Conservation (phyloP, 1,284 basidiomycete species). For the Butyriboletus appendiculatus region DNA sequence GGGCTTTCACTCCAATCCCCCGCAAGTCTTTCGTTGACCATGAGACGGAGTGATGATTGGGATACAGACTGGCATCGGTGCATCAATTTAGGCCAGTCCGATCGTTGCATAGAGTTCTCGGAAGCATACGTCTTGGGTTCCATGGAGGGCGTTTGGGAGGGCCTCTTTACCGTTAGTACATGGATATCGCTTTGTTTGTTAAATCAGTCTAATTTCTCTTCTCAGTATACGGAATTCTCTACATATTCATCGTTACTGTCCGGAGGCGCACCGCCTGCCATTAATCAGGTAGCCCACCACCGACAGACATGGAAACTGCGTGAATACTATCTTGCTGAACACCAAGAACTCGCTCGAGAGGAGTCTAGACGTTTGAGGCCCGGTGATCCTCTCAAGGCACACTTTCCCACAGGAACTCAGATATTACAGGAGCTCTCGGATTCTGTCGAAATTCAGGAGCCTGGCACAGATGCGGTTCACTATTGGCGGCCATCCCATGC, state of each 20-base stretch:
- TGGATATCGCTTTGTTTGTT: background rate
- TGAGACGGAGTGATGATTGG: conserved; percentile 46
- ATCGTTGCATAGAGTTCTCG: conserved; percentile 36
- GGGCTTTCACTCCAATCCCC: conserved; percentile 38
- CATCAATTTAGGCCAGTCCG: conserved; percentile 39
- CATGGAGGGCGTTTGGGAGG: conserved; percentile 76
- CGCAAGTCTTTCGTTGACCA: conserved; percentile 25
- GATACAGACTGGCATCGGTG: conserved; percentile 63
- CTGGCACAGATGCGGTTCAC: conserved; percentile 32
- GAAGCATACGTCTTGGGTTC: conserved; percentile 60
- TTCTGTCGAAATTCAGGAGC: conserved; percentile 22
- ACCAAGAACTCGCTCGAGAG: conserved; percentile 13
- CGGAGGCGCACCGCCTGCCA: conserved; percentile 56
- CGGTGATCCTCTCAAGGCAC: conserved; percentile 39
- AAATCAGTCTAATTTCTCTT: background rate
- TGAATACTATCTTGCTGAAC: conserved; percentile 60
- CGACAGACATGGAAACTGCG: conserved; percentile 77
- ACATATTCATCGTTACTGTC: conserved; percentile 63
- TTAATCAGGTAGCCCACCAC: conserved; percentile 64
- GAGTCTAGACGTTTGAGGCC: conserved; percentile 20
- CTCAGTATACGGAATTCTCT: conserved; percentile 73
- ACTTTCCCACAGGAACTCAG: conserved; percentile 26
- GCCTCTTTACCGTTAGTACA: conserved; percentile 62
- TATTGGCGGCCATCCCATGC: conserved; percentile 40
- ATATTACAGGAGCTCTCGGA: conserved; percentile 21